Percentiles rank a stretch among this genome's conserved stretches.
Conservation (phyloP, 345 rosid species). For the Syzygium aqueum region DNA sequence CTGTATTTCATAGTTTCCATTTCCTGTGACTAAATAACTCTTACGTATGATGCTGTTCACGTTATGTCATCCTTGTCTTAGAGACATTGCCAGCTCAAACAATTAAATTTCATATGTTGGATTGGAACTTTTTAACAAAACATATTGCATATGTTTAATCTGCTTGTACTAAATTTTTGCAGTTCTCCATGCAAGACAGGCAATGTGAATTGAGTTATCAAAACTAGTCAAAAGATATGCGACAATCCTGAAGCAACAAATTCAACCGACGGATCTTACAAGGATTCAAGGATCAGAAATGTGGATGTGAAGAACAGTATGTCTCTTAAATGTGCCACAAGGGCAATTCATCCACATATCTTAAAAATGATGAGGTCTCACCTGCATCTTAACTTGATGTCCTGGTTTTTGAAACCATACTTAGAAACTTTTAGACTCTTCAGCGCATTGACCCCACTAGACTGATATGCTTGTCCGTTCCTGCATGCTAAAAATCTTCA, state of each 20-base stretch:
- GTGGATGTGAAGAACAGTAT: slow-evolving; percentile 16
- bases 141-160: neutral
- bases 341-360: slow-evolving; percentile 26
- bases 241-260: neutral
- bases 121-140: neutral
- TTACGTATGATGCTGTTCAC: neutral
- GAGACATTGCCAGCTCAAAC: neutral
- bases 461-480: neutral
- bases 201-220: neutral
- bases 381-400: neutral
- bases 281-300: slow-evolving; percentile 18
- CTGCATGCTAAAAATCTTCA: neutral
- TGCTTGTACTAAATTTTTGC: neutral
- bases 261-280: slow-evolving; percentile 30
- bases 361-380: slow-evolving; percentile 38
- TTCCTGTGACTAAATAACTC: neutral
- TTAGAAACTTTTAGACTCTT: too few relatives aligned
- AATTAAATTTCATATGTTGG: neutral
- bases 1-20: neutral
- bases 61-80: neutral
- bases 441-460: too few relatives aligned
- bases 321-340: slow-evolving; percentile 15
- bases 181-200: neutral
- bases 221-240: neutral
- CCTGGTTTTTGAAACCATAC: neutral